Conservation (phyloP, 257 asterid genomes). For the Solanum medicagineum region DNA sequence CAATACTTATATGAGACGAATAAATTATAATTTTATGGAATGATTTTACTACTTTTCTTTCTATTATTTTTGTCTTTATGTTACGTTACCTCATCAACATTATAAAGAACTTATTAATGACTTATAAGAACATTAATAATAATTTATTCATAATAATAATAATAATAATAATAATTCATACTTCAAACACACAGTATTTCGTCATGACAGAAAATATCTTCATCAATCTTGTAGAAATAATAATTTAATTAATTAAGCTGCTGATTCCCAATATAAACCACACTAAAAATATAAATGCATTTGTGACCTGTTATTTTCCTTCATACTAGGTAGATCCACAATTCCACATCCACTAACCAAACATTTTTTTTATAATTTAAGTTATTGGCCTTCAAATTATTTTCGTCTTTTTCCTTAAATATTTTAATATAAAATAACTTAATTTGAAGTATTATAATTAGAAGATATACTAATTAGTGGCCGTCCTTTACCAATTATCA, state of each 20-base stretch:
- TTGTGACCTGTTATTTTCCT: too few relatives aligned
- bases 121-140: neutral
- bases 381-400: too few relatives aligned
- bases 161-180: neutral
- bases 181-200: neutral
- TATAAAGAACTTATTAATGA: neutral
- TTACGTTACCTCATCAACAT: neutral
- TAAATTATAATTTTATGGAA: too few relatives aligned
- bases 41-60: too few relatives aligned
- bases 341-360: too few relatives aligned
- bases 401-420: too few relatives aligned
- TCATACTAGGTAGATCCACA: too few relatives aligned
- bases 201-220: neutral
- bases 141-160: too few relatives aligned
- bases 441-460: neutral
- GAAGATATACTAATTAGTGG: neutral
- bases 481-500: too few relatives aligned
- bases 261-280: neutral
- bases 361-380: too few relatives aligned
- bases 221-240: neutral
- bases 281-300: neutral
- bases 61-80: neutral
- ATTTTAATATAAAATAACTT: neutral
- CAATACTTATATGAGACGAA: too few relatives aligned
- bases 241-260: neutral